Evolutionary conservation across 2,329 filamentous ascomycete genomes (phyloP).

Genomic region (Chaetomiaceae sp.): DNA sequence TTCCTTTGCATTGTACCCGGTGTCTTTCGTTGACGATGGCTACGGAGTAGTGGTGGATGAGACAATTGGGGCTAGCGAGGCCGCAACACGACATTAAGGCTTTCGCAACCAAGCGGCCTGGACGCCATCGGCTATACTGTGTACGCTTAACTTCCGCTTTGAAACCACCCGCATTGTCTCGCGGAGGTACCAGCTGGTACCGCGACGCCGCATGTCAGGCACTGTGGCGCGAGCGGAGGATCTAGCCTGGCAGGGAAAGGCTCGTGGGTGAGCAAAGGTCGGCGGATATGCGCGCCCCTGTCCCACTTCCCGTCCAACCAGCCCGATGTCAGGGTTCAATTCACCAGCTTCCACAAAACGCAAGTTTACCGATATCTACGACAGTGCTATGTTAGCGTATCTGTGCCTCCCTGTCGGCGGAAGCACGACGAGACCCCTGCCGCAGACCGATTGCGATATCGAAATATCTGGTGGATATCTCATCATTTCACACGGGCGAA

Average conservation of each 20-base stretch:
- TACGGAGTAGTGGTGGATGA: no score
- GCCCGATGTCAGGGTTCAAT: neutral
- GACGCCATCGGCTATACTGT: no score
- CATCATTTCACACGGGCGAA: no score
- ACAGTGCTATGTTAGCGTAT: neutral
- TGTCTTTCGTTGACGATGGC: neutral
- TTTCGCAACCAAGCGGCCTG: no score
- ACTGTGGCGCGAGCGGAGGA: conserved; percentile 5
- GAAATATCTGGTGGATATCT: no score
- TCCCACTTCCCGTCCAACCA: neutral
- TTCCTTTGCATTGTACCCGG: neutral
- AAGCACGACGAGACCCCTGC: no score
- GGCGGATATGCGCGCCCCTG: neutral
- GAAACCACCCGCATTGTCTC: neutral
- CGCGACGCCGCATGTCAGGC: neutral
- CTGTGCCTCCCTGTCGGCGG: no score
- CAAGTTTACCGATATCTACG: neutral
- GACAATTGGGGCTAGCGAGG: no score
- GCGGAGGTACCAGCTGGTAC: conserved; percentile 6
- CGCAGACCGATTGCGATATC: no score
- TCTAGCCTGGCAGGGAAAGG: conserved; percentile 13
- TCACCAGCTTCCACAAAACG: neutral
- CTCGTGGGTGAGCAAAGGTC: conserved; percentile 1
- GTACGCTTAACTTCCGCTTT: neutral
- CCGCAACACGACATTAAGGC: no score